A percentile compares a stretch with the other conserved stretches of the same genome.
These are phyloP conservation scores for Jatropha podagrica DNA, from an alignment of 441 rosid genomes.

Conservation along the genomic window DNA sequence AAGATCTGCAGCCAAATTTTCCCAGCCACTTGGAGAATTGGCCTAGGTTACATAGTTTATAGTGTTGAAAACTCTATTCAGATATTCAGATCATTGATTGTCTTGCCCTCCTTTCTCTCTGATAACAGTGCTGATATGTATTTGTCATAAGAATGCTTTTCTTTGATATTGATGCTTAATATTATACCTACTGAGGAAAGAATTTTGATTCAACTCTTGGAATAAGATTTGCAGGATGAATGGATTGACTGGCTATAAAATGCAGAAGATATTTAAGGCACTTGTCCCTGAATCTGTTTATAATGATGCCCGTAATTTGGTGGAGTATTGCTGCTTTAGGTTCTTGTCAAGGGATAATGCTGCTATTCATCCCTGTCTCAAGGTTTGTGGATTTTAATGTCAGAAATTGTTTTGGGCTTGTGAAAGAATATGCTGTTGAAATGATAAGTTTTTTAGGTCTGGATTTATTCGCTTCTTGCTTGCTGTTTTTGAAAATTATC, in stretches of 20 bases:
- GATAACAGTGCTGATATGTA: neutral
- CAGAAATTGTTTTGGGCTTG: neutral
- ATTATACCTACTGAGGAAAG: constrained; percentile 26
- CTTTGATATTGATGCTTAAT: neutral
- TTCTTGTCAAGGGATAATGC: constrained; percentile 86
- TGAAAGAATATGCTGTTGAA: neutral
- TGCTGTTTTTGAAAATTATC: neutral
- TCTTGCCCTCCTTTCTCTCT: neutral
- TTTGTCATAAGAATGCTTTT: constrained; percentile 12
- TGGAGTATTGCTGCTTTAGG: constrained; percentile 96
- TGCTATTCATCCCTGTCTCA: constrained; percentile 75
- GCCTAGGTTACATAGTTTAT: neutral
- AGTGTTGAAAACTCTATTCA: neutral
- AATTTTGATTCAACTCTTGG: constrained; percentile 37
- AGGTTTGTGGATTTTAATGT: constrained; percentile 45
- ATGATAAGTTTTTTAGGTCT: neutral
- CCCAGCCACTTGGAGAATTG: neutral
- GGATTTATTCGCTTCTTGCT: neutral
- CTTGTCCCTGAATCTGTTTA: constrained; percentile 61
- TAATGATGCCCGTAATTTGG: constrained; percentile 67
- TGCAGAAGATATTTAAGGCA: constrained; percentile 86
- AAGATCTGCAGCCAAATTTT: neutral
- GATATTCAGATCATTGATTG: neutral
- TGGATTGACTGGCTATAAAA: constrained; percentile 78
- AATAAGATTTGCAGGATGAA: constrained; percentile 84